A percentile compares a stretch with the other conserved stretches of the same genome.
These are phyloP conservation scores for Hawksworthiomyces lignivorus DNA, from an alignment of 2,329 filamentous ascomycete genomes.

Conservation along the genomic window DNA sequence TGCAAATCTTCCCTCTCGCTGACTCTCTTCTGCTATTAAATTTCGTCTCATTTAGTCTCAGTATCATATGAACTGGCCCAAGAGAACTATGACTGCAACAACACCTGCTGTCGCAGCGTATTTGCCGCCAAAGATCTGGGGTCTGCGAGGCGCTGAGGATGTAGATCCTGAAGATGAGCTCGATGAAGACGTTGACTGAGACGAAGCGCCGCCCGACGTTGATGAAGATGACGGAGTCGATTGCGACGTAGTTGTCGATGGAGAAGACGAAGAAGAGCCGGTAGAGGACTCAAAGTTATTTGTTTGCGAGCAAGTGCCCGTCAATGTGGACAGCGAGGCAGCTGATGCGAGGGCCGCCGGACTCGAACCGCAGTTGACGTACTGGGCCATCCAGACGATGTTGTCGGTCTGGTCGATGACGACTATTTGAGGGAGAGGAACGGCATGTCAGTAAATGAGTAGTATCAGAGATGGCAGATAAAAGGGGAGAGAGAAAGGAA, in stretches of 20 bases:
- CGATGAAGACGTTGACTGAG: too few species aligned
- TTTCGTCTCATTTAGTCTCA: too few species aligned
- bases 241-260: too few species aligned
- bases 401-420: constrained; percentile 45
- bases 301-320: constrained; percentile 10
- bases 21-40: too few species aligned
- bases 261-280: constrained; percentile 1
- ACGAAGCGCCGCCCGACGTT: background rate
- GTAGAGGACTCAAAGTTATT: background rate
- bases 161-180: too few species aligned
- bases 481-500: background rate
- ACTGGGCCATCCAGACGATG: constrained; percentile 41
- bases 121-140: too few species aligned
- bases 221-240: background rate
- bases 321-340: constrained; percentile 10
- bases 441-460: background rate
- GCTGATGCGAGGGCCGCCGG: constrained; percentile 26
- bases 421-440: too few species aligned
- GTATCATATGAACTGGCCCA: too few species aligned
- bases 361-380: constrained; percentile 41
- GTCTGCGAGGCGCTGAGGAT: too few species aligned
- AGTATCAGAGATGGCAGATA: background rate
- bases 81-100: too few species aligned
- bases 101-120: too few species aligned
- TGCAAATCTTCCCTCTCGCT: too few species aligned